A percentile compares a stretch with the other conserved stretches of the same genome.
These are phyloP conservation scores for Mimosa pudica DNA, from an alignment of 306 rosid species.

Conservation along the genomic window DNA sequence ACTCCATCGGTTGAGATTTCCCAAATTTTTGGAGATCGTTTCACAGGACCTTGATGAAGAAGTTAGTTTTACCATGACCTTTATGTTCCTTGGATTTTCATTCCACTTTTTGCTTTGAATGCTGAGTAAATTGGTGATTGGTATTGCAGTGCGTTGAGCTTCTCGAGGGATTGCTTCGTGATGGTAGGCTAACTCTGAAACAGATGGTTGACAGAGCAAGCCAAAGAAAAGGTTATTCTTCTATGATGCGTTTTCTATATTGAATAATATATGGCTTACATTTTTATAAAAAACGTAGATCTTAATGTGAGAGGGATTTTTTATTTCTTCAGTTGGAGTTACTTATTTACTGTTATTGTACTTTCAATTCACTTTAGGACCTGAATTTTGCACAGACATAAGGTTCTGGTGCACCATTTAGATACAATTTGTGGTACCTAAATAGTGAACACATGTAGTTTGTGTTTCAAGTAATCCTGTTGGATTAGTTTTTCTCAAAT, in stretches of 20 bases:
- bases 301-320: background rate
- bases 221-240: slow-evolving; percentile 58
- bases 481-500: slow-evolving; percentile 27
- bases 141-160: slow-evolving; percentile 62
- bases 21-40: slow-evolving; percentile 70
- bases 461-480: background rate
- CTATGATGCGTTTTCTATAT: slow-evolving; percentile 16
- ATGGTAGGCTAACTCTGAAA: slow-evolving; percentile 76
- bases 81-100: slow-evolving; percentile 28
- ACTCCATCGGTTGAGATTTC: slow-evolving; percentile 77
- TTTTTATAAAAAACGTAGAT: background rate
- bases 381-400: slow-evolving; percentile 9
- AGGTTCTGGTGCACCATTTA: background rate
- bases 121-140: slow-evolving; percentile 15
- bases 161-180: slow-evolving; percentile 80
- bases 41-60: slow-evolving; percentile 55
- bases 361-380: background rate
- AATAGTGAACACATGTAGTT: slow-evolving; percentile 15
- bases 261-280: background rate
- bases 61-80: slow-evolving; percentile 46
- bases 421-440: slow-evolving; percentile 9
- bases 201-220: slow-evolving; percentile 74
- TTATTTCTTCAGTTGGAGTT: background rate
- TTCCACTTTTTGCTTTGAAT: slow-evolving; percentile 6
- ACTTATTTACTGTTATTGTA: background rate